Evolutionary conservation across 805 yeast species (phyloP).

Genomic region (Ogataea paraovalis): DNA sequence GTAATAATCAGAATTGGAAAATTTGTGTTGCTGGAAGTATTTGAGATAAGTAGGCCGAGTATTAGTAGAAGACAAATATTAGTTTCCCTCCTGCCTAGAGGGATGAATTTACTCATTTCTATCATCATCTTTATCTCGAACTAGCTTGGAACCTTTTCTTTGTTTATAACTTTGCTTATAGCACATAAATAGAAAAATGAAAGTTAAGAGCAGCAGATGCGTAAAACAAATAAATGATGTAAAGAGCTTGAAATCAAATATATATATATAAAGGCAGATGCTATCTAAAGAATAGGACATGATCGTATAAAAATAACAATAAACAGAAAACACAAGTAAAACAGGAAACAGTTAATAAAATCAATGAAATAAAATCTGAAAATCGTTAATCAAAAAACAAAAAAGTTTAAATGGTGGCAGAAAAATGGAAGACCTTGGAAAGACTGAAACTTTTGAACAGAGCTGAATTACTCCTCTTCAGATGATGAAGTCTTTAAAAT

Average conservation of each 20-base stretch:
- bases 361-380: not conserved
- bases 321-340: not conserved
- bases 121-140: too few species aligned
- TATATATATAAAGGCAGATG: not conserved
- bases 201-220: not conserved
- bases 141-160: not conserved
- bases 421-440: not conserved
- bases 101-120: too few species aligned
- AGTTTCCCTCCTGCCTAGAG: too few species aligned
- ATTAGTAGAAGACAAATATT: too few species aligned
- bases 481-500: constrained; percentile 20
- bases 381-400: not conserved
- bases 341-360: not conserved
- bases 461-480: not conserved
- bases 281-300: not conserved
- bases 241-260: not conserved
- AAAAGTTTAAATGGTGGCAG: not conserved
- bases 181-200: not conserved
- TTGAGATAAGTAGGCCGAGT: too few species aligned
- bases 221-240: not conserved
- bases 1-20: too few species aligned
- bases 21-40: too few species aligned
- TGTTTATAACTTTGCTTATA: not conserved
- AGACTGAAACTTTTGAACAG: too few species aligned
- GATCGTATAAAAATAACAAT: not conserved